phyloP scores from a whole-genome alignment of 2,329 filamentous ascomycete genomes.

The Ophiostoma triangulosporum region DNA sequence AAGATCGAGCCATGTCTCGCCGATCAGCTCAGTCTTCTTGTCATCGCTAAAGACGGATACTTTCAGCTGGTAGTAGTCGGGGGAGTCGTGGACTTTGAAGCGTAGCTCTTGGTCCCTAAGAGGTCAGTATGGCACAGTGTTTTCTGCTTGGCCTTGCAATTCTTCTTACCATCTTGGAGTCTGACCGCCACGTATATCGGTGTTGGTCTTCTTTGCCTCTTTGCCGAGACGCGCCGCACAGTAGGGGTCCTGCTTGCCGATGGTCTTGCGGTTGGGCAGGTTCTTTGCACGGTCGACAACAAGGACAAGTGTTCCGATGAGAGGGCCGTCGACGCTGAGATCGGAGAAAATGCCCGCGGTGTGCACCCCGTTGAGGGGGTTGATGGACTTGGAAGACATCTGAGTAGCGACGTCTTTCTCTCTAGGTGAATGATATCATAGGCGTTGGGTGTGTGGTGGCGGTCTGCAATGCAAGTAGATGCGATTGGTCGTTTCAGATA shows the following conservation, averaged over 20 bases:
- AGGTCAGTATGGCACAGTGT: background rate
- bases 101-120: conserved; percentile 91
- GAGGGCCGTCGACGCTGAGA: conserved; percentile 82
- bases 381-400: conserved; percentile 41
- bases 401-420: background rate
- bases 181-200: conserved; percentile 86
- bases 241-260: conserved; percentile 97
- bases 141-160: no score
- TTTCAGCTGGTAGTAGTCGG: conserved; percentile 92
- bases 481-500: no score
- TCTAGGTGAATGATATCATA: background rate
- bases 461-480: background rate
- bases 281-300: conserved; percentile 95
- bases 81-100: conserved; percentile 89
- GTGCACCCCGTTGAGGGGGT: conserved; percentile 52
- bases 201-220: conserved; percentile 93
- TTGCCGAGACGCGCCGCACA: conserved; percentile 89
- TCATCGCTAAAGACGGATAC: conserved; percentile 96
- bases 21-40: conserved; percentile 93
- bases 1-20: conserved; percentile 82
- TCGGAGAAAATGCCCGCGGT: conserved; percentile 90
- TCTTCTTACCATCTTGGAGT: conserved; percentile 76
- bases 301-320: conserved; percentile 84
- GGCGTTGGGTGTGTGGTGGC: background rate
- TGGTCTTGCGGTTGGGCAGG: conserved; percentile 87